These are phyloP conservation scores for Suillus subalutaceus DNA, from an alignment of 768 basidiomycete species.

Conservation along the genomic window DNA sequence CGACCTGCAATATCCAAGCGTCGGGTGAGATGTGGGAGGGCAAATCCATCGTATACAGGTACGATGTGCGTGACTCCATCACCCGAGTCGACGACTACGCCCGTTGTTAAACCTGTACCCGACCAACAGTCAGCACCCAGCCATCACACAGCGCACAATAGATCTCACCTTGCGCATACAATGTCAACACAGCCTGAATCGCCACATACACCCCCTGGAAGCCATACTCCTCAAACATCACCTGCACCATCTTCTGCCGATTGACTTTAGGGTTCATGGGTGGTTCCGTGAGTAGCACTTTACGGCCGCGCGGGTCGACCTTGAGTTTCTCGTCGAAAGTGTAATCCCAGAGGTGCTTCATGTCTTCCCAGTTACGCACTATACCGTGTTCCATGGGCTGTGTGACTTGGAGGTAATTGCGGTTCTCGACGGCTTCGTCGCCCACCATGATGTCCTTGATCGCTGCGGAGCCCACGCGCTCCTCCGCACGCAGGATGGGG, in stretches of 20 bases:
- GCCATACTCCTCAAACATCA: conserved; percentile 99
- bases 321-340: conserved; percentile 96
- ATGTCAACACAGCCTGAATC: conserved; percentile 96
- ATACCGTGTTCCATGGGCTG: conserved; percentile 99
- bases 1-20: conserved; percentile 97
- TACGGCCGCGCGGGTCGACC: conserved; percentile 83
- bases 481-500: conserved; percentile 96
- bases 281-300: conserved; percentile 94
- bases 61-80: conserved; percentile 99
- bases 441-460: conserved; percentile 99
- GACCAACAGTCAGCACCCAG: not conserved
- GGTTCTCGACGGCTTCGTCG: conserved; percentile 92
- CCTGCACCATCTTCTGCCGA: conserved; percentile 91
- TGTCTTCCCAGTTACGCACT: conserved; percentile 98
- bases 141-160: conserved; percentile 3
- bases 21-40: conserved; percentile 91
- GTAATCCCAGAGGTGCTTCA: conserved; percentile 98
- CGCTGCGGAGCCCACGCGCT: conserved; percentile 80
- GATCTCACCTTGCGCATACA: conserved; percentile 93
- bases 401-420: conserved; percentile 94
- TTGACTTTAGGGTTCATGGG: conserved; percentile 99
- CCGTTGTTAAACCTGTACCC: conserved; percentile 85
- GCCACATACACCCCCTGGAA: conserved; percentile 96
- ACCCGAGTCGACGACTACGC: conserved; percentile 98
- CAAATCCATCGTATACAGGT: conserved; percentile 96